Evolutionary conservation across 805 yeast genomes (phyloP).

Genomic region (Sugiyamaella lignohabitans): DNA sequence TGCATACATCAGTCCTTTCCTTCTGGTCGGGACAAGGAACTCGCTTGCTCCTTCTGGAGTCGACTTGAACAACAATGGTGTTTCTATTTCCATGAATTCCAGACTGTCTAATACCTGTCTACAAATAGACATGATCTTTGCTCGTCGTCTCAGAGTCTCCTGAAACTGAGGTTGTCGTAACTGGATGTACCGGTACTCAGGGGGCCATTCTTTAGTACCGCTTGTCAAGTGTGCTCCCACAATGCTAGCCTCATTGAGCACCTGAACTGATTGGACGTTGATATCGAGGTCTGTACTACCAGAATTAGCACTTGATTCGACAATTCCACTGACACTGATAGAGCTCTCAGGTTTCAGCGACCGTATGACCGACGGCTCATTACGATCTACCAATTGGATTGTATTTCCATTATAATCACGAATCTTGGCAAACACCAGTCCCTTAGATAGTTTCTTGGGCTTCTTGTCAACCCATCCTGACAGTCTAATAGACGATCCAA

Average conservation of each 20-base stretch:
- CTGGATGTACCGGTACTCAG: slow-evolving; percentile 76
- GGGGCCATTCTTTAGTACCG: slow-evolving; percentile 59
- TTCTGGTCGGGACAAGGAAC: slow-evolving; percentile 86
- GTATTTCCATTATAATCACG: slow-evolving; percentile 67
- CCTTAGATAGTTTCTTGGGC: slow-evolving; percentile 62
- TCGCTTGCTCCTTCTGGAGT: slow-evolving; percentile 99
- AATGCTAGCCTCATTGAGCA: slow-evolving; percentile 56
- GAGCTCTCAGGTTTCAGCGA: slow-evolving; percentile 67
- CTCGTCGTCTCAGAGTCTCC: slow-evolving; percentile 30
- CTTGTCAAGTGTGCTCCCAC: slow-evolving; percentile 64
- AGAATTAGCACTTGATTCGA: slow-evolving; percentile 26
- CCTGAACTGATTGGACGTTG: slow-evolving; percentile 42
- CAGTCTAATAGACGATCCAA: slow-evolving; percentile 35
- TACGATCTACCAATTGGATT: slow-evolving; percentile 49
- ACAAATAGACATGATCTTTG: slow-evolving; percentile 30
- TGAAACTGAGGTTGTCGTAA: slow-evolving; percentile 43
- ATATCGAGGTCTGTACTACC: slow-evolving; percentile 48
- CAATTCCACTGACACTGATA: slow-evolving; percentile 54
- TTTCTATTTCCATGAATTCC: slow-evolving; percentile 76
- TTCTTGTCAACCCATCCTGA: slow-evolving; percentile 82
- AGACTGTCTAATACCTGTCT: slow-evolving; percentile 34
- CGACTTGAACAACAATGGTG: slow-evolving; percentile 87
- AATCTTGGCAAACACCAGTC: slow-evolving; percentile 61
- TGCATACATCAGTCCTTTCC: slow-evolving; percentile 61
- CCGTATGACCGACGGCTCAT: slow-evolving; percentile 38